Conservation (phyloP, 768 basidiomycete species). For the Trametes cingulata region DNA sequence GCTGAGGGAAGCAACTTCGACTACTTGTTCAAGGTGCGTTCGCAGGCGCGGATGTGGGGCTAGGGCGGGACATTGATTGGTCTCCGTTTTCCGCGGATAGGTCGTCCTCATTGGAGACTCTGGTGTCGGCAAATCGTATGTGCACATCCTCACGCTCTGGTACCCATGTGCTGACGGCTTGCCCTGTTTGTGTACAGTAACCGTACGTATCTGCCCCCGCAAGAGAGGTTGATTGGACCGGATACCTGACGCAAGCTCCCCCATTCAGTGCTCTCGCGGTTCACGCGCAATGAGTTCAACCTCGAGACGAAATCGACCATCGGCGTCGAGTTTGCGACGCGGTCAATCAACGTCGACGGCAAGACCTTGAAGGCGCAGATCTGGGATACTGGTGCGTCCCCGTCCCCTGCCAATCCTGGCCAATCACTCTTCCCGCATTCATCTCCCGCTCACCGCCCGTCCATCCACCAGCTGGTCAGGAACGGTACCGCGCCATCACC, state of each 20-base stretch:
- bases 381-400: conserved; percentile 95
- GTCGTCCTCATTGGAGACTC: conserved; percentile 99
- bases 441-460: neutral
- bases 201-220: conserved; percentile 44
- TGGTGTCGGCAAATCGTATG: conserved; percentile 99
- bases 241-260: neutral
- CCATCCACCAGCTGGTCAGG: conserved; percentile 82
- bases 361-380: conserved; percentile 99
- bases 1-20: conserved; percentile 95
- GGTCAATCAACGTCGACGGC: conserved; percentile 91
- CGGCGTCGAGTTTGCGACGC: conserved; percentile 97
- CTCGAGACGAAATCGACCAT: conserved; percentile 99
- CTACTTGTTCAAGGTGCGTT: conserved; percentile 93
- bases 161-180: neutral
- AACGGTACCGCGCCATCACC: conserved; percentile 96
- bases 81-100: conserved; percentile 42
- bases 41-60: neutral
- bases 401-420: conserved; percentile 6
- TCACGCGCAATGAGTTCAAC: conserved; percentile 99
- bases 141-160: conserved; percentile 31
- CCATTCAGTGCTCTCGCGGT: conserved; percentile 90
- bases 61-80: conserved; percentile 13
- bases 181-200: conserved; percentile 46
- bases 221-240: neutral
- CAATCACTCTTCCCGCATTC: neutral